A percentile compares a stretch with the other conserved stretches of the same genome.
Evolutionary conservation across 495 filamentous ascomycete genomes (phyloP).

Genomic region (Xylaria telfairii): DNA sequence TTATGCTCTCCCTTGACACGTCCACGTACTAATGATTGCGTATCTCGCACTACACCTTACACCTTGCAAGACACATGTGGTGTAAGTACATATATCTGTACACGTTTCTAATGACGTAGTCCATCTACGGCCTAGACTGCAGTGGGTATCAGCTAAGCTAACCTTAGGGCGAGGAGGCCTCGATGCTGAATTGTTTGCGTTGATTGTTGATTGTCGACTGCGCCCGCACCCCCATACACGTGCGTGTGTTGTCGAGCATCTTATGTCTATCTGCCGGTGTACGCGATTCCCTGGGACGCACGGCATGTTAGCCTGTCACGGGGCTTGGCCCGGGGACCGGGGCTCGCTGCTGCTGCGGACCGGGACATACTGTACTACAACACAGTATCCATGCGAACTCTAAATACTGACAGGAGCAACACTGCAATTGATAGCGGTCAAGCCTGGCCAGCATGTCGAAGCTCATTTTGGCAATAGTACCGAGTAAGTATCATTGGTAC

Average conservation of each 20-base stretch:
- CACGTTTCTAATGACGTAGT: not conserved
- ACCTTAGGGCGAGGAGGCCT: not conserved
- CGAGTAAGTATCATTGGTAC: no score
- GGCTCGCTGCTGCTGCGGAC: not conserved
- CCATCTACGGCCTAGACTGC: no score
- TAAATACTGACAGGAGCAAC: not conserved
- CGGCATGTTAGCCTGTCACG: not conserved
- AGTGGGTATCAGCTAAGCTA: not conserved
- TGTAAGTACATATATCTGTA: not conserved
- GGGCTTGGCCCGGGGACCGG: not conserved
- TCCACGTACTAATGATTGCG: not conserved
- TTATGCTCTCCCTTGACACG: not conserved
- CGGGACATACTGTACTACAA: not conserved
- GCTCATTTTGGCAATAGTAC: not conserved
- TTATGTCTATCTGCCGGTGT: constrained; percentile 4
- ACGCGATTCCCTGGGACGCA: not conserved
- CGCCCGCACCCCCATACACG: not conserved
- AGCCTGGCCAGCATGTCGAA: not conserved
- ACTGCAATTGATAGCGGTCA: not conserved
- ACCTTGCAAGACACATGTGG: no score
- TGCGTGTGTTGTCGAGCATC: not conserved
- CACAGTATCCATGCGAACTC: not conserved
- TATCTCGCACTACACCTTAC: constrained; percentile 1
- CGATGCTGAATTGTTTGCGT: not conserved
- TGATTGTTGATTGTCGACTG: not conserved